Evolutionary conservation across 768 basidiomycete species (phyloP).

Genomic region (Hydnum rufescens): DNA sequence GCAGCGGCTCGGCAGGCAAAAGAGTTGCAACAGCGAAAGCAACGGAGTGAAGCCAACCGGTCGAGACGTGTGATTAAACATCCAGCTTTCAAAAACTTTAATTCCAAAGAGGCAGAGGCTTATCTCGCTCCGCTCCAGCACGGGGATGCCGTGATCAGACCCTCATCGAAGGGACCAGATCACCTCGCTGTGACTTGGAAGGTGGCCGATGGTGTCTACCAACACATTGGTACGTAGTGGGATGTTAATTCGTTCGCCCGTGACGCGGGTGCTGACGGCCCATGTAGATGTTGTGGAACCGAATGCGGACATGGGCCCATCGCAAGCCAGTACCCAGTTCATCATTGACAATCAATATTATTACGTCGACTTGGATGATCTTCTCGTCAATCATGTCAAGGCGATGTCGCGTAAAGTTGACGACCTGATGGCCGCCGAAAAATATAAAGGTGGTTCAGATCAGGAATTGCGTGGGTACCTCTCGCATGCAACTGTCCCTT

Average conservation of each 20-base stretch:
- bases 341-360: slow-evolving; percentile 57
- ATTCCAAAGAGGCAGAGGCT: slow-evolving; percentile 71
- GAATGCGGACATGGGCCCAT: slow-evolving; percentile 54
- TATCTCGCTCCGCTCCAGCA: slow-evolving; percentile 78
- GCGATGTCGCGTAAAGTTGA: slow-evolving; percentile 85
- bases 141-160: slow-evolving; percentile 91
- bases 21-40: slow-evolving; percentile 62
- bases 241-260: slow-evolving; percentile 3
- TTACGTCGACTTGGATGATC: slow-evolving; percentile 87
- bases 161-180: slow-evolving; percentile 81
- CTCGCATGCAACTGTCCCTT: slow-evolving; percentile 9
- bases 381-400: slow-evolving; percentile 93
- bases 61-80: slow-evolving; percentile 84
- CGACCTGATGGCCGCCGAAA: slow-evolving; percentile 87
- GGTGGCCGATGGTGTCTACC: slow-evolving; percentile 86
- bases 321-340: slow-evolving; percentile 40
- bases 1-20: slow-evolving; percentile 43
- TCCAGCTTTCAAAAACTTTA: slow-evolving; percentile 95
- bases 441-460: slow-evolving; percentile 75
- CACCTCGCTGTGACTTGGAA: slow-evolving; percentile 99
- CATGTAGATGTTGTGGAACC: slow-evolving; percentile 56
- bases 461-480: slow-evolving; percentile 85
- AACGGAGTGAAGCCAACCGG: slow-evolving; percentile 61
- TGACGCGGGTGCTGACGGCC: not conserved
- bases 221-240: slow-evolving; percentile 65